Conservation (phyloP, 345 rosid species). For the Lepidium didymum region DNA sequence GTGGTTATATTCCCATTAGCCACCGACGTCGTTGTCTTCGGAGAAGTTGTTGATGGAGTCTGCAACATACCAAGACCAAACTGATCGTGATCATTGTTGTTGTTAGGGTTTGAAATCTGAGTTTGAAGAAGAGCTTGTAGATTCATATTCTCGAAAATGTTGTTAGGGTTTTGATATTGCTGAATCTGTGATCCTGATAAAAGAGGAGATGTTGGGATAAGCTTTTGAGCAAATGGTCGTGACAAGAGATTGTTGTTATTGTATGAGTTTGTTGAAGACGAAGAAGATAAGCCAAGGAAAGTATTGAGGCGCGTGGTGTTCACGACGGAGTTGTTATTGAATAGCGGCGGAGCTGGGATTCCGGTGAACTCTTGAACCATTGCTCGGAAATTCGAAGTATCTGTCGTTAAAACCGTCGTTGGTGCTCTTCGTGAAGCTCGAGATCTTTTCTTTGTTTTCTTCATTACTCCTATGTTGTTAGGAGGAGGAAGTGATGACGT, state of each 20-base stretch:
- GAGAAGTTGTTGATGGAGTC: slow-evolving; percentile 36
- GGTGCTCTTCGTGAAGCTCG: slow-evolving; percentile 94
- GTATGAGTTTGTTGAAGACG: slow-evolving; percentile 33
- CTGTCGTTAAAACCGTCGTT: slow-evolving; percentile 83
- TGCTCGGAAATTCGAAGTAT: slow-evolving; percentile 85
- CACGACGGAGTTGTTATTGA: slow-evolving; percentile 53
- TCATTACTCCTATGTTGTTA: slow-evolving; percentile 20
- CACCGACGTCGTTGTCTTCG: slow-evolving; percentile 6
- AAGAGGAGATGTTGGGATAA: slow-evolving; percentile 34
- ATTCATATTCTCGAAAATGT: slow-evolving; percentile 40
- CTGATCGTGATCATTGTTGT: slow-evolving; percentile 25
- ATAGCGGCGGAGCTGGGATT: slow-evolving; percentile 76
- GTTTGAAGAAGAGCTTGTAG: slow-evolving; percentile 60
- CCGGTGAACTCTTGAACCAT: slow-evolving; percentile 99
- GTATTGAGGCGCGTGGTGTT: slow-evolving; percentile 49
- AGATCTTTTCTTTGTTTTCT: slow-evolving; percentile 80
- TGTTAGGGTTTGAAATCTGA: slow-evolving; percentile 34
- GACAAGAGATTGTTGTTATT: slow-evolving; percentile 41
- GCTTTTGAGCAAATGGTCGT: slow-evolving; percentile 45
- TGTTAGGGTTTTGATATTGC: slow-evolving; percentile 23
- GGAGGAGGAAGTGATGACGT: slow-evolving; percentile 35
- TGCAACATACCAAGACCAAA: slow-evolving; percentile 41
- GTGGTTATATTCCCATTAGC: slow-evolving; percentile 20
- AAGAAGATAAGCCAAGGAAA: slow-evolving; percentile 49
- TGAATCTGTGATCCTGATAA: slow-evolving; percentile 18